Evolutionary conservation across 805 yeast species (phyloP).

Genomic region (Pichia paraexigua): DNA sequence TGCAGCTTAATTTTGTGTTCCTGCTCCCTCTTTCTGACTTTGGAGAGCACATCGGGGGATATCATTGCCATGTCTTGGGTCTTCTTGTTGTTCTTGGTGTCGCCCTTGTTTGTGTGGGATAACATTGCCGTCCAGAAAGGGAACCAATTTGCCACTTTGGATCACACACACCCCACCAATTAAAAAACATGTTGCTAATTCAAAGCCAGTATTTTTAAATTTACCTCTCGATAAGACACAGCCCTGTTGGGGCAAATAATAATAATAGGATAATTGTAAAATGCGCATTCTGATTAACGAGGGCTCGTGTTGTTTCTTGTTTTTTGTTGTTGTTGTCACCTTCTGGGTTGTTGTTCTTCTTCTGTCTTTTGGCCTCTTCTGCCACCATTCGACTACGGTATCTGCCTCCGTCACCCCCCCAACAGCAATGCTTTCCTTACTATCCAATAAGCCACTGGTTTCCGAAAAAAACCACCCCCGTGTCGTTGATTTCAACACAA

Average conservation of each 20-base stretch:
- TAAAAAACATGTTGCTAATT: not conserved
- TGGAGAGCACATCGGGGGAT: not conserved
- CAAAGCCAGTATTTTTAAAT: not conserved
- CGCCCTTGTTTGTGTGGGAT: not conserved
- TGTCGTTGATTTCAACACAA: constrained; percentile 20
- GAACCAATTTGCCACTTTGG: not conserved
- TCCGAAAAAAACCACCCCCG: constrained; percentile 4
- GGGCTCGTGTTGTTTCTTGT: not conserved
- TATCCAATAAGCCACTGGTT: not conserved
- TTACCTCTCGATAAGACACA: not conserved
- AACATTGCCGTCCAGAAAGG: not conserved
- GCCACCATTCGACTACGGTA: not conserved
- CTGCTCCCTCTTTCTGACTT: not conserved
- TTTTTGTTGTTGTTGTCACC: not conserved
- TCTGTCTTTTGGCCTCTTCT: not conserved
- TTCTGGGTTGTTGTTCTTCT: not conserved
- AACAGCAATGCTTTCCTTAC: constrained; percentile 1
- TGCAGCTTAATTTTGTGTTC: not conserved
- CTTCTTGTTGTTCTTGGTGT: not conserved
- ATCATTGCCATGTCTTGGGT: not conserved
- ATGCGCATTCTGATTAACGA: not conserved
- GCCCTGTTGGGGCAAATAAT: not conserved
- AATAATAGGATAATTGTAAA: too few species aligned
- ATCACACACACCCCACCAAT: not conserved
- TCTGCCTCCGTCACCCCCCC: not conserved